Base-by-base conservation (phyloP, 2,329 filamentous ascomycete genomes). In the Raffaelea ambrosiae region DNA sequence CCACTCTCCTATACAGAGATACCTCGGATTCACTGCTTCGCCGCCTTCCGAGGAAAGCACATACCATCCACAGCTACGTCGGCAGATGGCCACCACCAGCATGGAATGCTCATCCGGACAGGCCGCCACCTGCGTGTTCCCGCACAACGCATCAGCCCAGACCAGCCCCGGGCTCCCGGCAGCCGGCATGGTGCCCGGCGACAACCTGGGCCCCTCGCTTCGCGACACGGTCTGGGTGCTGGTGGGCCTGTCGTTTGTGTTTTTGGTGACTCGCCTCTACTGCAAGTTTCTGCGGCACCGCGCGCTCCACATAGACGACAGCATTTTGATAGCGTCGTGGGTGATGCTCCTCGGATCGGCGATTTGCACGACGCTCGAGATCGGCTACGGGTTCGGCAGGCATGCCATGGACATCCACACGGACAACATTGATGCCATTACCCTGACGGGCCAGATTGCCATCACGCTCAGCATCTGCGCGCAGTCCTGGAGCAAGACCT, bases 401-500 rank as follows among this genome's bases (percentile, higher is more conserved):
- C 47, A 49, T 26, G 38, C 18, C 3, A 8, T 4, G 14, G 40
- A 31, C 31, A 36, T 29, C 26, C 9, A 29, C 31, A 21, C 7
- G 13, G n/a, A 5, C 9, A 8, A 29, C 29, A 23, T 50, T 16
- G 39, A 47, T 35, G 16, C 16, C n/a, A 47, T 50, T 31, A 35
- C 44, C 16, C 36, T 62, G 43, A 41, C 53, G 1, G 40, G 55
- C 14, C 51, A 48, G 36, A 33, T 52, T 18, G 13, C 49, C 42
- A 52, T 48, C 26, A 59, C 58, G 46, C 55, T 60, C 45, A 61
- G 59, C 14, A 57, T 64, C 43, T 49, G 61, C 16, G 59, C 59
- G 1, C 60, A 63, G 13, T 55, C 58, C 2, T 58, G 57, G 51
- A 64, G 63, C 55, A 69, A 69, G 54, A 66, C 64, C 1, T 66